A percentile compares a stretch with the other conserved stretches of the same genome.
These are phyloP conservation scores for Tulasnella calospora DNA, from an alignment of 768 basidiomycete species.

Conservation along the genomic window DNA sequence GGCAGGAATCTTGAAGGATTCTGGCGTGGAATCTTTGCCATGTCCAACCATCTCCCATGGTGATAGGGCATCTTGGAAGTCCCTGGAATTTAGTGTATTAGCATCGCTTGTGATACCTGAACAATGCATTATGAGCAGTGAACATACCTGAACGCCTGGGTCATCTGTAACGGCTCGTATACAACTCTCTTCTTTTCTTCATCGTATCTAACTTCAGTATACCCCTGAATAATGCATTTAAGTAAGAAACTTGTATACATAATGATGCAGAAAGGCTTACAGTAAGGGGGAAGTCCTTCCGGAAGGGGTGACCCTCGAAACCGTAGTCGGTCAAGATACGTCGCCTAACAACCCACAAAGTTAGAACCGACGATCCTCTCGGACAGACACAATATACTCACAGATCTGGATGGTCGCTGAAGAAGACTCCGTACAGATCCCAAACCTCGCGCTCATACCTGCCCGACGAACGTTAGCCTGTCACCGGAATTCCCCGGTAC, in stretches of 20 bases:
- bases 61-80: constrained; percentile 77
- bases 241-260: neutral
- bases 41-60: constrained; percentile 95
- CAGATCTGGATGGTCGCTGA: constrained; percentile 94
- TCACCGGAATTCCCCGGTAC: neutral
- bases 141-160: constrained; percentile 90
- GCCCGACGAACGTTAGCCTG: neutral
- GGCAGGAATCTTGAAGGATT: constrained; percentile 71
- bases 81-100: constrained; percentile 45
- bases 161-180: constrained; percentile 94
- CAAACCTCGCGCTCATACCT: constrained; percentile 98
- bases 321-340: constrained; percentile 98
- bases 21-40: constrained; percentile 56
- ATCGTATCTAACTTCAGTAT: constrained; percentile 95
- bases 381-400: constrained; percentile 42
- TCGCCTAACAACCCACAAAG: constrained; percentile 49
- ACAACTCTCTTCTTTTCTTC: constrained; percentile 97
- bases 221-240: constrained; percentile 59
- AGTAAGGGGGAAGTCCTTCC: constrained; percentile 97
- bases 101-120: neutral
- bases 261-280: constrained; percentile 45
- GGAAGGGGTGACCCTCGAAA: constrained; percentile 93
- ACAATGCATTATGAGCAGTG: neutral
- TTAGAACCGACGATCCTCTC: neutral
- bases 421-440: constrained; percentile 97